These are phyloP conservation scores for Trichosporon coremiiforme DNA, from an alignment of 1,284 basidiomycete genomes.

Conservation along the genomic window DNA sequence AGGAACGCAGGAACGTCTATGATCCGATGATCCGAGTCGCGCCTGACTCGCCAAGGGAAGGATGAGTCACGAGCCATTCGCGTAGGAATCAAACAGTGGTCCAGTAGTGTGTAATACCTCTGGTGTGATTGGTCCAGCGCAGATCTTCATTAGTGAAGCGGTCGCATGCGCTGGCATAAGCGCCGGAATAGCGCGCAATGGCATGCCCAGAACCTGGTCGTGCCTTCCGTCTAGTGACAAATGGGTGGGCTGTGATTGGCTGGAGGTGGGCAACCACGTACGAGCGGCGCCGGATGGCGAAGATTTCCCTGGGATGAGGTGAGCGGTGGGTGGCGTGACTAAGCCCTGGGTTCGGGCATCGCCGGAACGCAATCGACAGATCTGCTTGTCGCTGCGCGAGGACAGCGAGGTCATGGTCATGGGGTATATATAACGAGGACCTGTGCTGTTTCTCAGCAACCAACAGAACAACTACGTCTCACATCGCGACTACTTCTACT, in stretches of 20 bases:
- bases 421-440: background rate
- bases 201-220: background rate
- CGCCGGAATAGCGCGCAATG: constrained; percentile 12
- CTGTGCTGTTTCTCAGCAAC: background rate
- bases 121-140: background rate
- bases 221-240: background rate
- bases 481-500: background rate
- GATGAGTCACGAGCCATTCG: background rate
- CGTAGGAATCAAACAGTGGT: background rate
- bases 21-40: background rate
- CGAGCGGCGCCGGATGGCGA: background rate
- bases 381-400: background rate
- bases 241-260: background rate
- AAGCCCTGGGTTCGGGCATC: constrained; percentile 14
- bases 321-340: constrained; percentile 11
- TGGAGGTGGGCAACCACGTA: background rate
- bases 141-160: background rate
- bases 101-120: background rate
- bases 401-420: too few species aligned
- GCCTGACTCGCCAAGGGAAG: background rate
- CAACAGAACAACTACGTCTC: background rate
- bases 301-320: background rate
- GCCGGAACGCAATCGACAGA: background rate
- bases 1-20: background rate
- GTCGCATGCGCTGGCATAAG: background rate